These are phyloP conservation scores for Venturia nashicola DNA, from an alignment of 2,329 filamentous ascomycete species.

Conservation along the genomic window DNA sequence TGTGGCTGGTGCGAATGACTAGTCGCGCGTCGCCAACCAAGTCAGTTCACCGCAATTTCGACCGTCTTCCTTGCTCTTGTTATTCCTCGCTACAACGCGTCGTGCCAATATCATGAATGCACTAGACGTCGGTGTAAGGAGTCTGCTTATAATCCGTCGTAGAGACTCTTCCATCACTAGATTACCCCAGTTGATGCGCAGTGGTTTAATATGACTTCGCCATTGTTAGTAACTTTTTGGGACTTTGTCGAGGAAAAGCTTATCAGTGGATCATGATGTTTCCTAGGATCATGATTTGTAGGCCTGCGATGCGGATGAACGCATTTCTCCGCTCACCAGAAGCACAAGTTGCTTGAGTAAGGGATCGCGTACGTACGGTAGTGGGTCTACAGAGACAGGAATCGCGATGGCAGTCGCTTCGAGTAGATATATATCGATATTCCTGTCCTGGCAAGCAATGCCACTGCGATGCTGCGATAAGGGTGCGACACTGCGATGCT, in stretches of 20 bases:
- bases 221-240: too few relatives aligned
- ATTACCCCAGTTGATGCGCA: not conserved
- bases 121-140: not conserved
- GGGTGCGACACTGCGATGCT: too few relatives aligned
- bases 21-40: not conserved
- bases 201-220: not conserved
- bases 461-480: too few relatives aligned
- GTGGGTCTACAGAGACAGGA: not conserved
- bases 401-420: not conserved
- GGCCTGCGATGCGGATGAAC: not conserved
- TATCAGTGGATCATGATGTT: not conserved
- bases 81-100: not conserved
- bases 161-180: not conserved
- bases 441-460: too few relatives aligned
- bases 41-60: constrained; percentile 1
- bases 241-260: not conserved
- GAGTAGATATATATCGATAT: too few relatives aligned
- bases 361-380: not conserved
- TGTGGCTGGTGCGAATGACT: not conserved
- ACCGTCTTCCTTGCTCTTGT: not conserved
- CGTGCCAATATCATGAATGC: not conserved
- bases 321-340: not conserved
- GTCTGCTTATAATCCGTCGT: not conserved
- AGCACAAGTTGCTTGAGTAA: not conserved
- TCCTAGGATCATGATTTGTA: not conserved